These are phyloP conservation scores for Tilletia indica DNA, from an alignment of 1,284 basidiomycete genomes.

Conservation along the genomic window DNA sequence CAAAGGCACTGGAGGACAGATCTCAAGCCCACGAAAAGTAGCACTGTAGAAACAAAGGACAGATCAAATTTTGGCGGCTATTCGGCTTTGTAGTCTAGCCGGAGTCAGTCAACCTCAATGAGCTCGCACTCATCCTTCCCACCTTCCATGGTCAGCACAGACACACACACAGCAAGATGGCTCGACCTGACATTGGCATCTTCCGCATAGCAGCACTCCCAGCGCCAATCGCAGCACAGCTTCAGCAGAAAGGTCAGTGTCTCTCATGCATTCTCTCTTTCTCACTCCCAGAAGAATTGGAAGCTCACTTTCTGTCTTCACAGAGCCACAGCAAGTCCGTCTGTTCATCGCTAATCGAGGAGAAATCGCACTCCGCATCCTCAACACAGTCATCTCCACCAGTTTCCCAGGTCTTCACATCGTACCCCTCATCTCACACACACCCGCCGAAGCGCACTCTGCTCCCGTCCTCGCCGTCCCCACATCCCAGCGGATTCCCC, in stretches of 20 bases:
- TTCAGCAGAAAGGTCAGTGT: background rate
- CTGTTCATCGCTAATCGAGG: conserved; percentile 54
- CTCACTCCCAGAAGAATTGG: too few species aligned
- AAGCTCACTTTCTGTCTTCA: too few species aligned
- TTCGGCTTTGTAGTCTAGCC: too few species aligned
- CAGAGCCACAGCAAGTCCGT: conserved; percentile 18
- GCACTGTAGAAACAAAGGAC: too few species aligned
- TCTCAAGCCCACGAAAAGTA: too few species aligned
- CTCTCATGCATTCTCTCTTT: background rate
- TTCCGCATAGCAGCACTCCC: conserved; percentile 4
- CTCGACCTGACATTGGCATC: background rate
- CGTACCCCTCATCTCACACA: conserved; percentile 28
- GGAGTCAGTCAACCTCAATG: too few species aligned
- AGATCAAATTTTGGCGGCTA: too few species aligned
- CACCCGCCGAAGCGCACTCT: conserved; percentile 27
- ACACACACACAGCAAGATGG: background rate
- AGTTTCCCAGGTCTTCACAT: conserved; percentile 21
- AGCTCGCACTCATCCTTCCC: too few species aligned
- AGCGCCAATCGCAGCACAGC: background rate
- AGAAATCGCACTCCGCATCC: conserved; percentile 39
- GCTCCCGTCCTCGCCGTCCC: conserved; percentile 26
- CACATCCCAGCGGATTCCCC: conserved; percentile 14
- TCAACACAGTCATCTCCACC: conserved; percentile 30
- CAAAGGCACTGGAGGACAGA: too few species aligned
- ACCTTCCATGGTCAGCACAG: too few species aligned